A percentile compares a stretch with the other conserved stretches of the same genome.
These are phyloP conservation scores for Chrysosporium queenslandicum DNA, from an alignment of 2,329 filamentous ascomycete species.

Conservation along the genomic window DNA sequence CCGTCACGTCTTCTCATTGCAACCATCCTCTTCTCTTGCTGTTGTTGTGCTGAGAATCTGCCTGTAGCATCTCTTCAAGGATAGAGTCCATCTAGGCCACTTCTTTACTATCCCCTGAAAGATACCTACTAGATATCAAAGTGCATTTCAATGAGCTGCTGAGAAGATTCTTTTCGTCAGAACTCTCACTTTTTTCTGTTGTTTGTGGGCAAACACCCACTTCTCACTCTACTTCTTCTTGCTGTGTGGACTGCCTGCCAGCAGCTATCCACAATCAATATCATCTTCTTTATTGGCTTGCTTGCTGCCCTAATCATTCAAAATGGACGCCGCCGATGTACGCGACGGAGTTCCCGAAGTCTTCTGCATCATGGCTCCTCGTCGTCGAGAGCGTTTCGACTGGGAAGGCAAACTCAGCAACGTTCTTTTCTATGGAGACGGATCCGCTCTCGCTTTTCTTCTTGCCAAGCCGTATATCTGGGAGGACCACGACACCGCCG, in stretches of 20 bases:
- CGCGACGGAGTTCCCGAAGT: slow-evolving; percentile 6
- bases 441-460: slow-evolving; percentile 3
- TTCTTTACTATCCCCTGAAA: background rate
- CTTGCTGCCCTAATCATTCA: background rate
- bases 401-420: slow-evolving; percentile 9
- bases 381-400: slow-evolving; percentile 8
- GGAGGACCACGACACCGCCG: background rate
- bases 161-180: background rate
- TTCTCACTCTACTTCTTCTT: background rate
- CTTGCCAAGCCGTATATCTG: slow-evolving; percentile 6
- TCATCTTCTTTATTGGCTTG: background rate
- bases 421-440: slow-evolving; percentile 9
- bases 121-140: background rate
- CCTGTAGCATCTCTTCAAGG: background rate
- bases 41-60: background rate
- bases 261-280: background rate
- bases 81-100: background rate
- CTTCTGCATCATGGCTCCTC: slow-evolving; percentile 9
- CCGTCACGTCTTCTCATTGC: background rate
- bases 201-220: background rate
- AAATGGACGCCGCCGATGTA: background rate
- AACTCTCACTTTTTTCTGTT: background rate
- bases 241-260: background rate
- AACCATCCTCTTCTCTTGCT: background rate
- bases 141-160: background rate